Conservation (phyloP, 1,284 basidiomycete species). For the Rhodotorula sp. region DNA sequence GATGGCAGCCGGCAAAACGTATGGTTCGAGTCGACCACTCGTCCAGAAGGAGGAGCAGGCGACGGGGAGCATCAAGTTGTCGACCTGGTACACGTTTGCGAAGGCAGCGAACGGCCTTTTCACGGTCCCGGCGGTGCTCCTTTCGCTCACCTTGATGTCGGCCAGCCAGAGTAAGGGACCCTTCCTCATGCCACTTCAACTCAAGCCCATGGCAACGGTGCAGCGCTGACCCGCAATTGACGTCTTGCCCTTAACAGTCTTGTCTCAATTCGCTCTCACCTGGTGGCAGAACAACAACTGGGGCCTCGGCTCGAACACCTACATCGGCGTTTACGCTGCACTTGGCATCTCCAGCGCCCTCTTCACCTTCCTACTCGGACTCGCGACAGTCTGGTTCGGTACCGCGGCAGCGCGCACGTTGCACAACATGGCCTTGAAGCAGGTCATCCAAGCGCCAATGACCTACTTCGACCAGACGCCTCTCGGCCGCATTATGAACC, state of each 20-base stretch:
- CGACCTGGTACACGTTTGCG: slow-evolving; percentile 66
- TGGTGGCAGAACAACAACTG: slow-evolving; percentile 38
- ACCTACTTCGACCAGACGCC: slow-evolving; percentile 67
- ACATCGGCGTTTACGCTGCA: slow-evolving; percentile 69
- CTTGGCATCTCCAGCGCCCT: slow-evolving; percentile 59
- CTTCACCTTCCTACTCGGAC: slow-evolving; percentile 60
- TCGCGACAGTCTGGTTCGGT: slow-evolving; percentile 35
- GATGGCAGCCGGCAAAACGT: slow-evolving; percentile 44
- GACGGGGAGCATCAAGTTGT: slow-evolving; percentile 29
- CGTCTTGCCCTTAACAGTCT: background rate
- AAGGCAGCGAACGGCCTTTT: slow-evolving; percentile 60
- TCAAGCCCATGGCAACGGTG: too few species aligned
- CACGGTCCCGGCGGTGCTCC: slow-evolving; percentile 60
- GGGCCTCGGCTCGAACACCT: slow-evolving; percentile 48
- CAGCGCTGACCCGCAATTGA: background rate
- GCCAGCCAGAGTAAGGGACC: slow-evolving; percentile 44
- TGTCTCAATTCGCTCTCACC: slow-evolving; percentile 28
- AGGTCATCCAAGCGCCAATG: slow-evolving; percentile 67
- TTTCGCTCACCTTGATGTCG: slow-evolving; percentile 62
- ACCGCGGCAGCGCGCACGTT: slow-evolving; percentile 39
- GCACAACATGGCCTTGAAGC: slow-evolving; percentile 56
- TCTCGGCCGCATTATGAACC: slow-evolving; percentile 63
- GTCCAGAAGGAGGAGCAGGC: slow-evolving; percentile 53
- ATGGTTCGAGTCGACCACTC: slow-evolving; percentile 53
- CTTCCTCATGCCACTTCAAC: background rate